Base-by-base conservation (phyloP, 2,329 filamentous ascomycete genomes). In the Chaetomiaceae sp. region DNA sequence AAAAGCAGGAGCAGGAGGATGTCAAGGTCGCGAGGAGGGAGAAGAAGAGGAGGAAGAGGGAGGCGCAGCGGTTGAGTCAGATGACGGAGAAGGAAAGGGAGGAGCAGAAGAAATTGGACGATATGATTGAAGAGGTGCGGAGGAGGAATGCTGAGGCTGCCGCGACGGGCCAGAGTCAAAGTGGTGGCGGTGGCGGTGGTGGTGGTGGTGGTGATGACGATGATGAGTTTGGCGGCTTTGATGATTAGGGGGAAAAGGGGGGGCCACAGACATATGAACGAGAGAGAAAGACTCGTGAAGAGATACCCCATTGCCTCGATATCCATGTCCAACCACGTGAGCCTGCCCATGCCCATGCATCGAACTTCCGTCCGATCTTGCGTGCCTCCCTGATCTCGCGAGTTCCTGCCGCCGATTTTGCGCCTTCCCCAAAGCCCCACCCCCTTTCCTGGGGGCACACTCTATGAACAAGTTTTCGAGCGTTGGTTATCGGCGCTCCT, bases 31-130 rank as follows among this genome's bases (percentile, higher is more conserved):
- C 62, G 42, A 62, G 68, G 46, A 58, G 68, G 16, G 67, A 69
- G 56, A 68, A 66, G 65, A 69, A 67, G 61, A 57, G 65, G 38
- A 61, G 65, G 56, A 68, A 64, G 62, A 63, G 79, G 55, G 85
- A 90, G 57, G 80, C 81, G 9, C 81, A 85, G 66, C 74, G 75
- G 58, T 71, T 77, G 64, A 77, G 80, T 27, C 77, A 75, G 54
- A 84, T 92, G 81, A 87, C 82, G n/a, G 82, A 86, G 3, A 81
- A 83, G 53, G 83, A 90, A 69, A 84, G 78, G 70, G 70, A 75
- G 30, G 78, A 85, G 66, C 76, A 83, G 61, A 75, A 70, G 60
- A 80, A 87, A 66, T 75, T 89, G 11, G 75, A 86, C 59, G 72
- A 76, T 10, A 73, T 91, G 73, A 76, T 91, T 44, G 74, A 75